Base-by-base conservation (phyloP, 306 rosid genomes). In the Acmispon strigosus region DNA sequence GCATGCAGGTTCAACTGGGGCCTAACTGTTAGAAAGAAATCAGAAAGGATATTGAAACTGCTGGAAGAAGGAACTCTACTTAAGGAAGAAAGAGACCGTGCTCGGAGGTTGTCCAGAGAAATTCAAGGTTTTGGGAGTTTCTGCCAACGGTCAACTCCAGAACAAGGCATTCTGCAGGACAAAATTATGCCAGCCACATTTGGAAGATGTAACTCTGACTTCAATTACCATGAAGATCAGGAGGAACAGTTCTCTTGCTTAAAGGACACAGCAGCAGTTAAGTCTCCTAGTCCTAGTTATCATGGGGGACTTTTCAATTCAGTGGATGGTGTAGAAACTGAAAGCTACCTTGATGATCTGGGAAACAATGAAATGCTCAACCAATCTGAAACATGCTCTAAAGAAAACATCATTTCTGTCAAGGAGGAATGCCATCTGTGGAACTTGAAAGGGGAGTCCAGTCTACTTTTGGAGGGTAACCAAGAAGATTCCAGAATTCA, bases 1-100 rank as follows among this genome's bases (percentile, higher is more conserved):
- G 36, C 16, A 53, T 50, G 75, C 86, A 91, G 96, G 78, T 88
- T 91, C 86, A 88, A 88, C 32, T 88, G 96, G 97, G 96, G 92
- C 19, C 75, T 85, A 29, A 64, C 83, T 66, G 89, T 85, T 3
- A 74, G 92, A 48, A 85, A 78, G 54, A 91, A 85, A 76, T 79
- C 96, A 8, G 88, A 76, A 73, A 56, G 84, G 66, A 74, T 86
- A 39, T 8, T 84, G 83, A 89, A 78, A 57, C 63, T 89, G 19
- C 83, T 87, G 10, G 82, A 83, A 68, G 83, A 81, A 48, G 86
- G 84, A 32, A 72, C 74, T 16, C 47, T 84, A 63, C 84, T 83
- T 13, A 83, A 81, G 62, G 86, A 86, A 77, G 98, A 89, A 76
- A 83, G 90, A 73, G 75, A 81, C 56, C 77, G 55, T 61, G 86